Evolutionary conservation across 345 rosid genomes (phyloP).

Genomic region (Populus euphratica): DNA sequence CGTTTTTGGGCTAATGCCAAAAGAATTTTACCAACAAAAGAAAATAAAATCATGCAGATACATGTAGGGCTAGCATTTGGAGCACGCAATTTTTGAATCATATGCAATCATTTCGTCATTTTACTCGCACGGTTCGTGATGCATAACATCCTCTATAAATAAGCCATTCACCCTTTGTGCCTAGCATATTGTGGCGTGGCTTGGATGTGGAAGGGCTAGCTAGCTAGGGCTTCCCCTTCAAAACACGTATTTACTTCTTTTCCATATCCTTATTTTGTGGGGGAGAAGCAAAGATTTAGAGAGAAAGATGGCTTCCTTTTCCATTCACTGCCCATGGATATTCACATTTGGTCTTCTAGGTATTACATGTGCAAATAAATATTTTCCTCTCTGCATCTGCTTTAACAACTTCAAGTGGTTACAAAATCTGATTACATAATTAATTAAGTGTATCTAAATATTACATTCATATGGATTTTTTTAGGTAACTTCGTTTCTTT

Average conservation of each 20-base stretch:
- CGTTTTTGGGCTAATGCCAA: background rate
- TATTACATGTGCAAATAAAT: background rate
- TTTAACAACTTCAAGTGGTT: background rate
- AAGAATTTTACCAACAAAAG: background rate
- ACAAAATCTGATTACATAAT: background rate
- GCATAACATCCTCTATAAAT: conserved; percentile 12
- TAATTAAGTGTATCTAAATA: background rate
- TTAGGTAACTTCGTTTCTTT: conserved; percentile 33
- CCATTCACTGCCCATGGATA: conserved; percentile 19
- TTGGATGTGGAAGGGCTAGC: background rate
- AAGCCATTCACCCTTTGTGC: background rate
- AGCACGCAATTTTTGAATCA: conserved; percentile 10
- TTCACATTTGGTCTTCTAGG: conserved; percentile 35
- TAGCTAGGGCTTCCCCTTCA: conserved; percentile 1
- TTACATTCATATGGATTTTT: background rate
- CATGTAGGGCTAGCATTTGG: background rate
- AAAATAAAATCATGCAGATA: too few species aligned
- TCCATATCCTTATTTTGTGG: background rate
- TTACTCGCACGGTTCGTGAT: background rate
- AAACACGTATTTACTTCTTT: background rate
- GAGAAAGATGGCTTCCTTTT: conserved; percentile 15
- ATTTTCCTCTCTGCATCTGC: background rate
- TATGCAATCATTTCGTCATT: background rate
- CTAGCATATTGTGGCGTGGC: background rate
- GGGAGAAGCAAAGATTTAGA: background rate